Base-by-base conservation (phyloP, 192 early-diverging fungal genomes). In the Dissophora globulifera region DNA sequence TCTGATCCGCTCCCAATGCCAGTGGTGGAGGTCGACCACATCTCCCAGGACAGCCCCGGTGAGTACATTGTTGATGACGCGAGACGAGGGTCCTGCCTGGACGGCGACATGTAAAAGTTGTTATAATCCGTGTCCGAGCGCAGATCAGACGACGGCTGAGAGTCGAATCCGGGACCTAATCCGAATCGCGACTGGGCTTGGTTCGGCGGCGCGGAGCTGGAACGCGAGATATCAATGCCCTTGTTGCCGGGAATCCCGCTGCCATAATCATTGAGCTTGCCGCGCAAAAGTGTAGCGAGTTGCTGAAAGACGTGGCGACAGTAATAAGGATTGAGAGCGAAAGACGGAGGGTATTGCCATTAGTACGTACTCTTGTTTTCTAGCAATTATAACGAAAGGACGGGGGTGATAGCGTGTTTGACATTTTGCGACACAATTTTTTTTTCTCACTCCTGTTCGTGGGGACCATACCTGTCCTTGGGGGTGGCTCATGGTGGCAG, bases 131-230 rank as follows among this genome's bases (percentile, higher is more conserved):
- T 84, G 43, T 92, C 88, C n/a, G 83, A 71, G 31, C 86, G 82
- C 17, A 86, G 85, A 70, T 90, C 87, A 2, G 69, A 61, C 22
- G 78, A 63, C 2, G 79, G 62, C 32, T 81, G 62, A 32, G 60
- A 69, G 35, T 80, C 70, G 50, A 78, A 60, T 48, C 71, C 78
- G 52, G 84, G 50, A n/a, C 69, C 83, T 47, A 83, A 63, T 57
- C 84, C 65, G 48, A 78, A 61, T 55, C 82, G 87, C 61, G 85
- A 76, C 59, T 86, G 48, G 15, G 81, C 81, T 66, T 90, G 90
- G 42, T 74, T 59, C 19, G 93, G 93, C 13, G 93, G 93, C 11
- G 93, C 93, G 66, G 87, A 89, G 50, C 79, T 91, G 30, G 91
- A 89, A 32, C 93, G 83, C 80, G 72, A 91, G 74, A 78, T 85